Evolutionary conservation across 1,139 yeast species (phyloP).

Genomic region (Magnusiomyces fungicola): DNA sequence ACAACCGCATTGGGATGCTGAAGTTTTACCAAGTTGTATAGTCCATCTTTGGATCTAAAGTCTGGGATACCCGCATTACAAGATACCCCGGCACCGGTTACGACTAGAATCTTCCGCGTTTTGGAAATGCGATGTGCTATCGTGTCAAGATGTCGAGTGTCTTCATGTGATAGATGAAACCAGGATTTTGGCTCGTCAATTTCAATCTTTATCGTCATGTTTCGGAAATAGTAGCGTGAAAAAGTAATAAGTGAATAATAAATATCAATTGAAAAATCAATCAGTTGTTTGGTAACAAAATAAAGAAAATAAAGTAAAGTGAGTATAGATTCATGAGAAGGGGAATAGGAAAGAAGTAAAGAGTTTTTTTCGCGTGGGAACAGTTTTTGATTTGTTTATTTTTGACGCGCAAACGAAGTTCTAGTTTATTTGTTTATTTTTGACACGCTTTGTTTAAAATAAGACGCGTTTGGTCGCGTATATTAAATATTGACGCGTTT

Average conservation of each 20-base stretch:
- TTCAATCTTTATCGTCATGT: constrained; percentile 4
- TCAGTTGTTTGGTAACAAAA: background rate
- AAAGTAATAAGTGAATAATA: too few relatives aligned
- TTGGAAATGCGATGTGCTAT: constrained; percentile 13
- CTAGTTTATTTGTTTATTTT: too few relatives aligned
- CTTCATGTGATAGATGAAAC: background rate
- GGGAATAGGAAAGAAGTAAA: too few relatives aligned
- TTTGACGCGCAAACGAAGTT: too few relatives aligned
- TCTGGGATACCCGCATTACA: constrained; percentile 97
- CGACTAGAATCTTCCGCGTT: constrained; percentile 25
- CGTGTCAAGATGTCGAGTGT: background rate
- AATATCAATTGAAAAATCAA: too few relatives aligned
- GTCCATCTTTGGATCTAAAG: constrained; percentile 76
- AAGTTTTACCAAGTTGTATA: constrained; percentile 64
- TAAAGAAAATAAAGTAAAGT: too few relatives aligned
- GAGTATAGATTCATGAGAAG: too few relatives aligned
- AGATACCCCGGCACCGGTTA: constrained; percentile 94
- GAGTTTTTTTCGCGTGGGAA: too few relatives aligned
- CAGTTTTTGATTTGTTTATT: too few relatives aligned
- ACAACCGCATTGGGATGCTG: constrained; percentile 56
- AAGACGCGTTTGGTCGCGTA: too few relatives aligned
- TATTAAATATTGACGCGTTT: too few relatives aligned
- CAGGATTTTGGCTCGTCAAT: background rate
- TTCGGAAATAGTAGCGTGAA: background rate
- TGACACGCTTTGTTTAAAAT: too few relatives aligned